Base-by-base conservation (phyloP, 2,329 filamentous ascomycete genomes). In the Xylariaceae sp. region DNA sequence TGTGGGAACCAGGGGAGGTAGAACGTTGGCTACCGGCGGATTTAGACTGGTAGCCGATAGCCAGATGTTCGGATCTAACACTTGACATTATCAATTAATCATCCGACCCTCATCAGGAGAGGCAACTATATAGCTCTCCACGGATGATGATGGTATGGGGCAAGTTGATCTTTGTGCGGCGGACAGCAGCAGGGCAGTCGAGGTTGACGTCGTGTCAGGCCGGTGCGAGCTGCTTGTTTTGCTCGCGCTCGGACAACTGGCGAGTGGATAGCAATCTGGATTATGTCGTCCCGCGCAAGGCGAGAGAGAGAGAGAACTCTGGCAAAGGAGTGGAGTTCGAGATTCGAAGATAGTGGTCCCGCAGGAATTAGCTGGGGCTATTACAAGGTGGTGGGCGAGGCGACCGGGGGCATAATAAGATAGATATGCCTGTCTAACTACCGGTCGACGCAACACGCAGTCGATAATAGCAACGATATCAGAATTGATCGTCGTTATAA, bases 31-130 rank as follows among this genome's bases (percentile, higher is more conserved):
- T 78, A 69, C 84, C 80, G 73, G 84, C 82, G 74, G 85, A 76
- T 75, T 88, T 86, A 61, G 86, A 82, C 67, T 90, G 84, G 76
- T 90, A 92, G 78, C 90, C 90, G 76, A 94, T 85, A 73, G 88
- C 88, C 80, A 94, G 84, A 75, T 93, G 89, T 74, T 96, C 90
- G 71, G 90, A 85, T 84, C 91, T 88, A 75, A 88, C 82, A 78
- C 84, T 90, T 81, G 90, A 89, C 92, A 96, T 96, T 92, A 93
- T 92, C 84, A 81, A 92, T 92, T 92, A 90, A 78, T 77, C 75
- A 77, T 77, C 74, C 73, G 71, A 76, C 74, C 76, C 74, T 80
- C 78, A 80, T 81, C 68, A 74, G 65, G 67, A 70, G 70, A 67
- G 61, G 61, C 64, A 62, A 57, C 47, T 63, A 59, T 70, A 70